Conservation (phyloP, 306 rosid genomes). For the Calophaca sinica region DNA sequence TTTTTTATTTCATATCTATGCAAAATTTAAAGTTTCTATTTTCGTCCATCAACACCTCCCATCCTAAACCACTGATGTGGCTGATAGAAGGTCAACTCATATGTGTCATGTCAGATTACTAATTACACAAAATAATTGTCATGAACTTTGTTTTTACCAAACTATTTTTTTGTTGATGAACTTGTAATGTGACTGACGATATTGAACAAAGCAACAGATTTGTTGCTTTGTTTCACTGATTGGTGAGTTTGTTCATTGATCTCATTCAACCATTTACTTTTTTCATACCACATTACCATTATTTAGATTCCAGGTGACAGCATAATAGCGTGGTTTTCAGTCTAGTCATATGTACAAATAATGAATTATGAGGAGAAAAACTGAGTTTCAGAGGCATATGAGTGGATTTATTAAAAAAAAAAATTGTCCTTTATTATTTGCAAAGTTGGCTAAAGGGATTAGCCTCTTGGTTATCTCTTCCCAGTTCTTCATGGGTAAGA, state of each 20-base stretch:
- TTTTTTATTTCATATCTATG: no score
- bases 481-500: not conserved
- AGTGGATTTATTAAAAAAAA: not conserved
- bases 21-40: no score
- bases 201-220: not conserved
- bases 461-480: no score
- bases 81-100: no score
- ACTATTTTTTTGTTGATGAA: no score
- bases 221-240: conserved; percentile 13
- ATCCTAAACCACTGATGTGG: no score
- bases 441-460: not conserved
- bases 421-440: not conserved
- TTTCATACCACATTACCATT: not conserved
- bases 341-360: not conserved
- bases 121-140: no score
- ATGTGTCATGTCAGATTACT: no score
- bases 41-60: no score
- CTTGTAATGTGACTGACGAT: no score
- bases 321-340: not conserved
- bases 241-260: not conserved
- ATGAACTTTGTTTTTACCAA: no score
- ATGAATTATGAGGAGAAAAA: not conserved
- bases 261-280: not conserved
- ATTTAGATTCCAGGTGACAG: not conserved
- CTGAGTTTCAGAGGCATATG: not conserved